These are phyloP conservation scores for Termitomyces sp. DNA, from an alignment of 768 basidiomycete genomes.

Conservation along the genomic window DNA sequence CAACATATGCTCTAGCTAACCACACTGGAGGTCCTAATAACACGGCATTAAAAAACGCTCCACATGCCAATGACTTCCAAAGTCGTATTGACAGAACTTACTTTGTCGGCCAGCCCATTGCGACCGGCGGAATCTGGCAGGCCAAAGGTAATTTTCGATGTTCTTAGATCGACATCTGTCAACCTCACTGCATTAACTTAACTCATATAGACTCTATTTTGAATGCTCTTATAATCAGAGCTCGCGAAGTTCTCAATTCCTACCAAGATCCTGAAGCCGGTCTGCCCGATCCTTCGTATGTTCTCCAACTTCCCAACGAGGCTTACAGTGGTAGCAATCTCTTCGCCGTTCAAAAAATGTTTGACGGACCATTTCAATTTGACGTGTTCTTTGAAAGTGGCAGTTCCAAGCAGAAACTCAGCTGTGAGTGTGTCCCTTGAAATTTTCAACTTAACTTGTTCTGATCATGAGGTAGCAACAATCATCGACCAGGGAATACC, in stretches of 20 bases:
- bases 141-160: slow-evolving; percentile 57
- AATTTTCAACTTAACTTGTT: slow-evolving; percentile 1
- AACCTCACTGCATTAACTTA: not conserved
- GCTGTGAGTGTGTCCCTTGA: slow-evolving; percentile 38
- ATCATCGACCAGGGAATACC: slow-evolving; percentile 67
- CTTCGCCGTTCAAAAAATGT: slow-evolving; percentile 82
- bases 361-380: slow-evolving; percentile 82
- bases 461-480: slow-evolving; percentile 38
- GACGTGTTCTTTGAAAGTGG: slow-evolving; percentile 85
- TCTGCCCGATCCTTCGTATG: slow-evolving; percentile 75
- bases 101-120: slow-evolving; percentile 57
- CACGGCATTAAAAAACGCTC: slow-evolving; percentile 45
- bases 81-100: slow-evolving; percentile 67
- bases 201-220: slow-evolving; percentile 58
- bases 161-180: not conserved
- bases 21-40: slow-evolving; percentile 52
- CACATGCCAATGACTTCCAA: slow-evolving; percentile 51
- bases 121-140: slow-evolving; percentile 71
- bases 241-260: slow-evolving; percentile 45
- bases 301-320: slow-evolving; percentile 75
- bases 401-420: slow-evolving; percentile 59
- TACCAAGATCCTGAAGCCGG: slow-evolving; percentile 46
- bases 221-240: slow-evolving; percentile 53
- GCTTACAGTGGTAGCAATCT: slow-evolving; percentile 70
- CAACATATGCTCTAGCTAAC: not conserved